These are phyloP conservation scores for Rutstroemia sp. DNA, from an alignment of 2,329 filamentous ascomycete species.

Conservation along the genomic window DNA sequence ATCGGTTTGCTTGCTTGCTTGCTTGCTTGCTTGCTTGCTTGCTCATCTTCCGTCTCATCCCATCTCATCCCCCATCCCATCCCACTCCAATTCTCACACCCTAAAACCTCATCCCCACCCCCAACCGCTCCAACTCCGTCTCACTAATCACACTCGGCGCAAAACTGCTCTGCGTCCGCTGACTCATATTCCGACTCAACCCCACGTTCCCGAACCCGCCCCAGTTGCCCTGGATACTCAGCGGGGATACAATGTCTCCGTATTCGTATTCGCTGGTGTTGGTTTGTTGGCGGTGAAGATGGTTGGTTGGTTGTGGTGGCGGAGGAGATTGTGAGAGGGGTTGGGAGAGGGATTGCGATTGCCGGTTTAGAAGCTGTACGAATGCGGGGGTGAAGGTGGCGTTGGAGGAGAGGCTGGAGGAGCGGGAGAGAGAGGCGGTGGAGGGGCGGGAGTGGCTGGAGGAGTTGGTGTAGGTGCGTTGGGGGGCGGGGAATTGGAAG, in stretches of 20 bases:
- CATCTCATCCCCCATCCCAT: background rate
- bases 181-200: slow-evolving; percentile 9
- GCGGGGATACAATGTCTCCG: background rate
- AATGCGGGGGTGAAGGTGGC: too few relatives aligned
- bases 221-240: background rate
- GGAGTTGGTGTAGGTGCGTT: background rate
- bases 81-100: background rate
- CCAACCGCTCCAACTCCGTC: slow-evolving; percentile 19
- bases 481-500: background rate
- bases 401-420: too few relatives aligned
- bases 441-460: background rate
- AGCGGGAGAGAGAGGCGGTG: background rate
- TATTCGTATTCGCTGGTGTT: background rate
- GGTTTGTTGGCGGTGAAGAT: too few relatives aligned
- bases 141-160: slow-evolving; percentile 20
- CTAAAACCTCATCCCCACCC: slow-evolving; percentile 13
- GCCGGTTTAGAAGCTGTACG: too few relatives aligned
- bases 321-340: too few relatives aligned
- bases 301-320: too few relatives aligned
- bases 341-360: too few relatives aligned
- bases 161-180: slow-evolving; percentile 16
- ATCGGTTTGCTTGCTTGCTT: too few relatives aligned
- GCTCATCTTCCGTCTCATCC: too few relatives aligned
- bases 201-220: background rate
- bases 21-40: too few relatives aligned